These are phyloP conservation scores for Xerocomus potaroensis DNA, from an alignment of 768 basidiomycete species.

Conservation along the genomic window DNA sequence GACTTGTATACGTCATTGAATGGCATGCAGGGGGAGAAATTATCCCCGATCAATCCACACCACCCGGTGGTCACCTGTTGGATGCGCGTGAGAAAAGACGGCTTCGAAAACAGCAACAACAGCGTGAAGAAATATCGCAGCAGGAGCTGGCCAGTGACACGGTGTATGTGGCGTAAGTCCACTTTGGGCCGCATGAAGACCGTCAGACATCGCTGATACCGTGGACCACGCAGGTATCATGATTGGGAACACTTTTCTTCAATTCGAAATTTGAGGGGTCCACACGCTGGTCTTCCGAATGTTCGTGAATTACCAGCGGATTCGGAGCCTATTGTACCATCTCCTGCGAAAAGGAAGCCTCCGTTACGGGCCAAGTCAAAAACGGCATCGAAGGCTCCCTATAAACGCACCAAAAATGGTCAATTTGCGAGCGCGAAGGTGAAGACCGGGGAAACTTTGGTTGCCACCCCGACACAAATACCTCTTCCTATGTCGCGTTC, in stretches of 20 bases:
- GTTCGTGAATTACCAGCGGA: slow-evolving; percentile 48
- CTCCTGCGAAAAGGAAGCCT: slow-evolving; percentile 34
- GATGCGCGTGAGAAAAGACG: slow-evolving; percentile 45
- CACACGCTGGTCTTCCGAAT: slow-evolving; percentile 69
- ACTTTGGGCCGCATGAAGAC: slow-evolving; percentile 7
- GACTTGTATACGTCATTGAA: slow-evolving; percentile 86
- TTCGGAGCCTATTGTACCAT: slow-evolving; percentile 28
- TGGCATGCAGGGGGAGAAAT: slow-evolving; percentile 60
- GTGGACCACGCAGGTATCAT: slow-evolving; percentile 55
- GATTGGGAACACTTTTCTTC: slow-evolving; percentile 96
- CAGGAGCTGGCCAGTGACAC: slow-evolving; percentile 34
- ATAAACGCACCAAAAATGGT: slow-evolving; percentile 21
- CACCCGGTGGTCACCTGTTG: slow-evolving; percentile 17
- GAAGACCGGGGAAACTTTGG: slow-evolving; percentile 19
- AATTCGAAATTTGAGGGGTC: slow-evolving; percentile 83
- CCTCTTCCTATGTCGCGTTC: slow-evolving; percentile 39
- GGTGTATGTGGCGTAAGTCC: slow-evolving; percentile 81
- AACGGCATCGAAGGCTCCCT: slow-evolving; percentile 13
- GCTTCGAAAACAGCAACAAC: slow-evolving; percentile 36
- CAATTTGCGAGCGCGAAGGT: slow-evolving; percentile 19
- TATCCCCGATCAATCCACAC: slow-evolving; percentile 25
- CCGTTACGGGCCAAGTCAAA: slow-evolving; percentile 30
- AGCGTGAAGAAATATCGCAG: slow-evolving; percentile 19
- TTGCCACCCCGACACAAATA: slow-evolving; percentile 29
- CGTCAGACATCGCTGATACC: slow-evolving; percentile 10